Base-by-base conservation (phyloP, 305 asterid species). In the Lippia alba region DNA sequence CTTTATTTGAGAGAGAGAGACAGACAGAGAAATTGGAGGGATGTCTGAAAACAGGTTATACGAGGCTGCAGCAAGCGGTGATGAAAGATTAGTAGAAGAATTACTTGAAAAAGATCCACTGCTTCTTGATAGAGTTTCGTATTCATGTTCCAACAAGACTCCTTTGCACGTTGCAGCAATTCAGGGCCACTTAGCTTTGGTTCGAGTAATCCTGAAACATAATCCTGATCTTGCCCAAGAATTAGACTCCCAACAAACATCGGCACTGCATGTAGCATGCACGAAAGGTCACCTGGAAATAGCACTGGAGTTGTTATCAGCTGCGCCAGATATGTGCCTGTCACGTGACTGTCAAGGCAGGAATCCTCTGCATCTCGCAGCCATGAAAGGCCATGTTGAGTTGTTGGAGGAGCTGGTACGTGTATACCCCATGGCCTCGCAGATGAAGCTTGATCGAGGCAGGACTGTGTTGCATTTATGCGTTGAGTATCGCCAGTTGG, bases 341-440 rank as follows among this genome's bases (percentile, higher is more conserved):
- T 66, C 76, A 0, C 75, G 71, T 0, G 86, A 84, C 61, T 46
- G 64, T 0, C 78, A 76, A 6, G 90, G 84, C 17, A 74, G 79
- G 79, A 82, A 78, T 24, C 88, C 92, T 15, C 51, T 84, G 1
- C 90, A 84, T 63, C 61, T 84, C 2, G 90, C 88, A 1, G 85
- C 84, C 39, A 75, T 87, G 15, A 79, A 75, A 60, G 90, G 92
- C 19, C 79, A 50, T 1, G 70, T 62, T n/a, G 40, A 0, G 30
- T 76, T 77, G 6, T 1, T 86, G 56, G 15, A 41, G 14, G 78
- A 74, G 66, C 72, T 86, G 2, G 41, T 75, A 4, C 19, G 8
- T 3, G 5, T 3, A 1, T 59, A 46, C 4, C 76, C 81, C 0
- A 6, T n/a, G 7, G 88, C 86, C 1, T 86, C 81, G 8, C 72